A percentile compares a stretch with the other conserved stretches of the same genome.
These are phyloP conservation scores for Chaetomium globosum DNA, from an alignment of 2,329 filamentous ascomycete genomes.

Conservation along the genomic window DNA sequence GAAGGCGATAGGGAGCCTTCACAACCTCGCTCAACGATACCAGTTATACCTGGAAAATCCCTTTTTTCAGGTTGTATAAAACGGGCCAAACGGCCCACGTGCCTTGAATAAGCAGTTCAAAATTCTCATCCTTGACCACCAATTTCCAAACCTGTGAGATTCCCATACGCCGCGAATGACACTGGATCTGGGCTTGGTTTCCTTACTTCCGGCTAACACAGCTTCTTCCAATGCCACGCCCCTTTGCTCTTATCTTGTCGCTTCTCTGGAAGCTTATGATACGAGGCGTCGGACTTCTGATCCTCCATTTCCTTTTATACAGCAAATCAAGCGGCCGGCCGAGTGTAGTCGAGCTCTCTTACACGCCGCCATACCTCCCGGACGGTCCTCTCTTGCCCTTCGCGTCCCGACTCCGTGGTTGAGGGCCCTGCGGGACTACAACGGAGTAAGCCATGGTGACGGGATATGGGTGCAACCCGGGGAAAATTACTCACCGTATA, in stretches of 20 bases:
- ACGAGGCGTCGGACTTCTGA: neutral
- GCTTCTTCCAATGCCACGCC: neutral
- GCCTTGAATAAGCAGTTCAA: neutral
- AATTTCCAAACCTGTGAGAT: neutral
- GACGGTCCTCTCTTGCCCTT: conserved; percentile 70
- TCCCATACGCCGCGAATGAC: neutral
- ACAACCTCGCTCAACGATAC: conserved; percentile 2
- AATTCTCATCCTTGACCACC: neutral
- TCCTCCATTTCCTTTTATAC: neutral
- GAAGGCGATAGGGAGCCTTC: neutral
- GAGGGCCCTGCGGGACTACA: conserved; percentile 65
- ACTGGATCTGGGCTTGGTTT: neutral
- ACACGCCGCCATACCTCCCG: conserved; percentile 74
- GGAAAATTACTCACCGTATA: conserved; percentile 53
- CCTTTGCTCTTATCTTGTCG: neutral
- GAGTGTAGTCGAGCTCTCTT: conserved; percentile 64
- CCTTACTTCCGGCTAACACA: neutral
- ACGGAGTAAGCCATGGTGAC: neutral
- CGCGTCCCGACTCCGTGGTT: conserved; percentile 61
- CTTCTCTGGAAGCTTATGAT: neutral
- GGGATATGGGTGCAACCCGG: neutral
- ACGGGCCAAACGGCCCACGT: neutral
- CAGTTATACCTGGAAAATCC: neutral
- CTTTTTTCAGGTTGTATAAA: neutral
- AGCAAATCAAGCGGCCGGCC: conserved; percentile 57